Evolutionary conservation across 148 eudicot species (phyloP).

Genomic region (Rhododendron molle): DNA sequence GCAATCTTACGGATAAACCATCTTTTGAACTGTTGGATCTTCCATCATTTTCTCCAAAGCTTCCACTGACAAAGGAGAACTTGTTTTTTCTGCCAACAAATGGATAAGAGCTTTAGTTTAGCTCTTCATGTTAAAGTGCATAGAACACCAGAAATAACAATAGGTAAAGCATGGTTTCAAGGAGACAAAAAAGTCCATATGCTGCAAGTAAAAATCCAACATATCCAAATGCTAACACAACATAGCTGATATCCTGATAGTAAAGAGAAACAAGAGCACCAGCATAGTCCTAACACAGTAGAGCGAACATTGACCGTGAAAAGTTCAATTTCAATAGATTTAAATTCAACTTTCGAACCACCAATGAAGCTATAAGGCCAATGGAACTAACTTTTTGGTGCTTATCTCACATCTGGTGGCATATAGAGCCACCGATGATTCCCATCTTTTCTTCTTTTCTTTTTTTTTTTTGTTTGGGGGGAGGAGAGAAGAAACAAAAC

Average conservation of each 20-base stretch:
- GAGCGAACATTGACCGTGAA: neutral
- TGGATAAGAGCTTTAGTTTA: neutral
- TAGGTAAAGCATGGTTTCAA: neutral
- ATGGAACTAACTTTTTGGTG: neutral
- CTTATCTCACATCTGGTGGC: neutral
- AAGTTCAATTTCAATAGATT: neutral
- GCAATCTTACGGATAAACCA: conserved; percentile 80
- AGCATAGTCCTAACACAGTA: neutral
- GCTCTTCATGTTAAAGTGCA: neutral
- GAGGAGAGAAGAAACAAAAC: no score
- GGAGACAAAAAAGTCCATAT: neutral
- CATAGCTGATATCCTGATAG: neutral
- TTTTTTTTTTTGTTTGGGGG: neutral
- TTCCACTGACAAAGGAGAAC: conserved; percentile 62
- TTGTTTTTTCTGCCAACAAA: conserved; percentile 33
- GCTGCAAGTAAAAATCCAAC: neutral
- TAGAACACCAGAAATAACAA: conserved; percentile 11
- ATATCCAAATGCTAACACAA: neutral
- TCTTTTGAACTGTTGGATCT: conserved; percentile 88
- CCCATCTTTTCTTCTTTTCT: neutral
- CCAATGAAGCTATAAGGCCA: neutral
- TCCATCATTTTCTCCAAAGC: conserved; percentile 99
- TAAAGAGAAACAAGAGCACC: neutral
- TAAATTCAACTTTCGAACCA: neutral
- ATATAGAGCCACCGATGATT: neutral